Base-by-base conservation (phyloP, 2,329 filamentous ascomycete genomes). In the Aspergillus novofumigatus region DNA sequence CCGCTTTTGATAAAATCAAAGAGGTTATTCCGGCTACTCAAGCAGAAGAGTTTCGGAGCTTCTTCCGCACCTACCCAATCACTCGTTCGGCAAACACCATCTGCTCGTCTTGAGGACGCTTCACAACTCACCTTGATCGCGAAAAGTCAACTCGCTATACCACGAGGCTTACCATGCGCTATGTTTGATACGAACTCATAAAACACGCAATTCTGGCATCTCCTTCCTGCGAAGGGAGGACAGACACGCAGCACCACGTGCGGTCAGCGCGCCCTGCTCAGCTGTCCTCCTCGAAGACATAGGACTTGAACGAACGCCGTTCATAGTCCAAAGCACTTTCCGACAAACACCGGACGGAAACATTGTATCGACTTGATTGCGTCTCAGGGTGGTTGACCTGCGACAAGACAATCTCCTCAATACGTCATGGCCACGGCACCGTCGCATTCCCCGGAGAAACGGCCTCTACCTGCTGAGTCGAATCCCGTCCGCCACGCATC, bases 401-500 rank as follows among this genome's bases (percentile, higher is more conserved):
- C 17, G 11, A 26, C 10, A 47, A 23, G 44, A 25, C 44, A 26
- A 23, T 47, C 14, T 47, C 44, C 3, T 23, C 42, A 23, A 47
- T 23, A 26, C 44, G 21, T 47, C 44, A 73, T 73, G 67, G 69
- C 68, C 54, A 68, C 67, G 26, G 60, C 68, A 47, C 59, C 65
- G 23, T 64, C 65, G 26, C 67, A 67, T 35, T 53, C 62, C 49
- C 57, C 62, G 28, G 54, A 60, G 20, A 63, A 64, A 54, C 67
- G 63, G 54, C 68, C 67, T 26, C 67, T 74, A 38, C 74, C 75
- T 35, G 69, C 65, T 47, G 73, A 71, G 28, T 76, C 73, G 58
- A 81, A 77, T 65, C 75, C 66, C 4, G 77, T 84, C 51, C 77
- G 86, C 52, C 75, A 78, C 49, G 79, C 82, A 59, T 76, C 79